A percentile compares a stretch with the other conserved stretches of the same genome.
phyloP scores from a whole-genome alignment of 257 asterid species.

The Rauvolfia tetraphylla region DNA sequence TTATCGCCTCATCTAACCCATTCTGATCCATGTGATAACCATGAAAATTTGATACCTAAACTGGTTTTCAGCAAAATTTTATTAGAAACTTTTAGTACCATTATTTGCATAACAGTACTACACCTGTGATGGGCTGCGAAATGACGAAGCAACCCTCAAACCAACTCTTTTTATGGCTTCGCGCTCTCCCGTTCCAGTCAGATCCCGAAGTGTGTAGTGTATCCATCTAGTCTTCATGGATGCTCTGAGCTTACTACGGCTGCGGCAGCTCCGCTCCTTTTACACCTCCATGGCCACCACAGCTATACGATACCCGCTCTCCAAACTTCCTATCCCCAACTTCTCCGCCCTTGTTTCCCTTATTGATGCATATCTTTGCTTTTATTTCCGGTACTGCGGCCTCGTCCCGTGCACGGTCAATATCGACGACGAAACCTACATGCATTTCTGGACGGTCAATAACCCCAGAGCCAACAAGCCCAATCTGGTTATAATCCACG shows the following conservation, averaged over 20 bases:
- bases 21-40: too few species aligned
- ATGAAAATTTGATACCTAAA: too few species aligned
- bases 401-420: constrained; percentile 46
- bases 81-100: too few species aligned
- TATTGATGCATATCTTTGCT: constrained; percentile 42
- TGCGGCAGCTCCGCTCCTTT: constrained; percentile 37
- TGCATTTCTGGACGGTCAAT: constrained; percentile 56
- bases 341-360: constrained; percentile 38
- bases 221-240: constrained; percentile 25
- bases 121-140: neutral
- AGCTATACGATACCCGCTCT: constrained; percentile 19
- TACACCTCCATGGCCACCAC: constrained; percentile 32
- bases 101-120: too few species aligned
- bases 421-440: constrained; percentile 54
- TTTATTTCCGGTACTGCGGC: constrained; percentile 52
- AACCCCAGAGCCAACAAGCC: constrained; percentile 47
- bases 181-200: neutral
- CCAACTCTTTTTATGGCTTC: neutral
- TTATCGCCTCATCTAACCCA: too few species aligned
- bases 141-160: neutral
- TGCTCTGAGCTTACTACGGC: constrained; percentile 21
- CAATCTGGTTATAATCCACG: constrained; percentile 59
- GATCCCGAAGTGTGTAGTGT: neutral
- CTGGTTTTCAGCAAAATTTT: too few species aligned
- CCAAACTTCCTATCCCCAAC: constrained; percentile 39